A percentile compares a stretch with the other conserved stretches of the same genome.
phyloP scores from a whole-genome alignment of 495 filamentous ascomycete species.

The Clohesyomyces aquaticus region DNA sequence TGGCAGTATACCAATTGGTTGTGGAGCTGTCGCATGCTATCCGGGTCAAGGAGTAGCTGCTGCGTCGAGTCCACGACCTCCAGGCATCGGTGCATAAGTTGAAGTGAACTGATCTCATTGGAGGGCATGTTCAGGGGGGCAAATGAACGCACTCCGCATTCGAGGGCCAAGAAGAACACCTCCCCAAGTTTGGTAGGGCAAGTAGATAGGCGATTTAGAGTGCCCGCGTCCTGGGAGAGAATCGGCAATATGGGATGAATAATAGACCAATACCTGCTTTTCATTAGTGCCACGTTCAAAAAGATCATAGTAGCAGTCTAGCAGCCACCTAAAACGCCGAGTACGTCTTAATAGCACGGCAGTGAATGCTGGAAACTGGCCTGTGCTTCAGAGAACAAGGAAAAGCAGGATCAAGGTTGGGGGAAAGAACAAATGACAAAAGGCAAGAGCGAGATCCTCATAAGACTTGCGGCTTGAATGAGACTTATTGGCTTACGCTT shows the following conservation, averaged over 20 bases:
- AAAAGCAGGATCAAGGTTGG: background rate
- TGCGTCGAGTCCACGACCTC: slow-evolving; percentile 25
- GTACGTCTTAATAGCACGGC: no score
- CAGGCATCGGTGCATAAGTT: slow-evolving; percentile 24
- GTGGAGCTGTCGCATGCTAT: slow-evolving; percentile 25
- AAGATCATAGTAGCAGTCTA: background rate
- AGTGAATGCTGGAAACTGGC: no score
- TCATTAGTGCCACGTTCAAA: slow-evolving; percentile 6
- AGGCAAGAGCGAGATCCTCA: no score
- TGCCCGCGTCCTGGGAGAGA: slow-evolving; percentile 22
- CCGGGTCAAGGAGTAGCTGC: slow-evolving; percentile 23
- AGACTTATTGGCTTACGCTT: slow-evolving; percentile 37
- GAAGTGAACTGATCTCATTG: slow-evolving; percentile 16
- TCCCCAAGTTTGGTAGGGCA: slow-evolving; percentile 33
- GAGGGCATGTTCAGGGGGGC: slow-evolving; percentile 12
- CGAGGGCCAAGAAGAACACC: slow-evolving; percentile 33
- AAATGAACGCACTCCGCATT: slow-evolving; percentile 30
- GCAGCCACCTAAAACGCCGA: background rate
- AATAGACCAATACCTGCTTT: slow-evolving; percentile 25
- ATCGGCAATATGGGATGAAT: slow-evolving; percentile 37
- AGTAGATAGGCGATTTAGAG: slow-evolving; percentile 26
- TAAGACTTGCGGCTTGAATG: no score
- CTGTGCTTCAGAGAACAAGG: no score
- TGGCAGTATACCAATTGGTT: slow-evolving; percentile 34
- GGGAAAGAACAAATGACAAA: background rate